phyloP scores from a whole-genome alignment of 1,284 basidiomycete species.

The Microbotryomycetes sp. region DNA sequence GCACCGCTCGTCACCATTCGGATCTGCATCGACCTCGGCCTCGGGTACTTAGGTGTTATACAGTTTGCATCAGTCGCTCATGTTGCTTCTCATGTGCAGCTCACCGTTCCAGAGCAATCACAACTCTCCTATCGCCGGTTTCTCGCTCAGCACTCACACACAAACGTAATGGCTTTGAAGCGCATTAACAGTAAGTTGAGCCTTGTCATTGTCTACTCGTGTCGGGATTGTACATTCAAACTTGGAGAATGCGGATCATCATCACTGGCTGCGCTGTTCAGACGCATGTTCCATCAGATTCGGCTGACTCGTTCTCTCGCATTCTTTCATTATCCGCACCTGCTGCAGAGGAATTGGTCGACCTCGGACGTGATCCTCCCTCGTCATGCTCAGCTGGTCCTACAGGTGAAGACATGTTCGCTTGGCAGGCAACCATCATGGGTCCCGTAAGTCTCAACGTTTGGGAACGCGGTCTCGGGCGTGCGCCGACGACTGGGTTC shows the following conservation, averaged over 20 bases:
- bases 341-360: constrained; percentile 75
- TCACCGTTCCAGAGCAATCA: neutral
- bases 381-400: constrained; percentile 96
- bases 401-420: constrained; percentile 92
- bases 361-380: constrained; percentile 94
- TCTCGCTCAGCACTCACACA: neutral
- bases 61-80: neutral
- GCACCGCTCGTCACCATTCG: no score
- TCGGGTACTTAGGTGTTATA: no score
- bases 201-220: no score
- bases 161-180: constrained; percentile 73
- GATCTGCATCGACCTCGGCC: no score
- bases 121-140: neutral
- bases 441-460: constrained; percentile 31
- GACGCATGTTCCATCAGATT: constrained; percentile 11
- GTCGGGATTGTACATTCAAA: no score
- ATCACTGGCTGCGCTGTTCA: neutral
- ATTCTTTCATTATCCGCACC: neutral
- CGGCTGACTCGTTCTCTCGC: constrained; percentile 6
- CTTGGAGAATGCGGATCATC: neutral
- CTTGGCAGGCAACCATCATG: constrained; percentile 58
- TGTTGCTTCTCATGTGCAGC: neutral
- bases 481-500: no score
- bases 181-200: constrained; percentile 89
- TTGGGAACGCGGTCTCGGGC: no score